Percentiles rank a stretch among this genome's conserved stretches.
Evolutionary conservation across 805 yeast species (phyloP).

Genomic region (Limtongia smithiae): DNA sequence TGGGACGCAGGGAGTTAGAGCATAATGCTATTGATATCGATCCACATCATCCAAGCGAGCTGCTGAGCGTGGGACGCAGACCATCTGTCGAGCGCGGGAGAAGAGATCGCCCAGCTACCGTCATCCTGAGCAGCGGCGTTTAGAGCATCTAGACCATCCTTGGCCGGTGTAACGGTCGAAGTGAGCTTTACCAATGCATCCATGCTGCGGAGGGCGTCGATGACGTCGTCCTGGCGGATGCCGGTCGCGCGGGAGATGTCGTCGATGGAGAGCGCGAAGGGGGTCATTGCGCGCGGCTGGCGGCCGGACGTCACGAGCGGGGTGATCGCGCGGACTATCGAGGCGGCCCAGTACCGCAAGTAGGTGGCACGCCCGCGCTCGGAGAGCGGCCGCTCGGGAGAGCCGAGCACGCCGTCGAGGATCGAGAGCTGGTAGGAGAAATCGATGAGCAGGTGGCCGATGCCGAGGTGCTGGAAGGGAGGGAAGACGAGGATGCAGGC

Average conservation of each 20-base stretch:
- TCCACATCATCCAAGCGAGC: slow-evolving; percentile 1
- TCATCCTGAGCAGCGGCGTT: not conserved
- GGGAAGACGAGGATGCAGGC: slow-evolving; percentile 93
- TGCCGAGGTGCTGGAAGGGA: slow-evolving; percentile 73
- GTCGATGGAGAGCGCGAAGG: slow-evolving; percentile 33
- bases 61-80: slow-evolving; percentile 9
- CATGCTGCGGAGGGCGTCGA: slow-evolving; percentile 34
- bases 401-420: slow-evolving; percentile 61
- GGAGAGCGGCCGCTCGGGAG: slow-evolving; percentile 85
- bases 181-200: slow-evolving; percentile 28
- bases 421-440: slow-evolving; percentile 75
- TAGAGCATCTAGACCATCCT: not conserved
- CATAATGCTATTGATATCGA: slow-evolving; percentile 16
- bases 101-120: slow-evolving; percentile 1
- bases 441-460: slow-evolving; percentile 78
- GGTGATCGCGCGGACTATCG: slow-evolving; percentile 39
- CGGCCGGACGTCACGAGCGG: not conserved
- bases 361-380: slow-evolving; percentile 75
- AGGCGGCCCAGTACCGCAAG: slow-evolving; percentile 67
- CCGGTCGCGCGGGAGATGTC: slow-evolving; percentile 35
- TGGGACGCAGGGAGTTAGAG: too few relatives aligned
- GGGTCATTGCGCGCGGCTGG: too few relatives aligned
- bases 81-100: slow-evolving; percentile 13
- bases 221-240: slow-evolving; percentile 38
- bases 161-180: not conserved